These are phyloP conservation scores for Xerocomellus amylosporus DNA, from an alignment of 768 basidiomycete genomes.

Conservation along the genomic window DNA sequence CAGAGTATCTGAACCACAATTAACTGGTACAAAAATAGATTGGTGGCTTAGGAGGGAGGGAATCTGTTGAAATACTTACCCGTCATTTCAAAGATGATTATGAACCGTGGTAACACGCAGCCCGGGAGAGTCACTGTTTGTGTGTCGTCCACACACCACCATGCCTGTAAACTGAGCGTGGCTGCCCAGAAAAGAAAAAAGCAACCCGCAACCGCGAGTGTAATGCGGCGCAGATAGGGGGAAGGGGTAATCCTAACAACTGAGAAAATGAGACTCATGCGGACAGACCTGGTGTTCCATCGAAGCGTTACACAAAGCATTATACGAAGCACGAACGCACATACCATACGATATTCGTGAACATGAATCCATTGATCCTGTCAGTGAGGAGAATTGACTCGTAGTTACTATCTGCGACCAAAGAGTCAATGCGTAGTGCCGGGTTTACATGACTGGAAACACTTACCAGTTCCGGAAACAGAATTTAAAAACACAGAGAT, in stretches of 20 bases:
- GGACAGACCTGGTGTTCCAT: slow-evolving; percentile 14
- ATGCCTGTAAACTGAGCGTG: slow-evolving; percentile 4
- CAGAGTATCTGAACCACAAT: slow-evolving; percentile 1
- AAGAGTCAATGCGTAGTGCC: not conserved
- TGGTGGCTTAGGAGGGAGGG: too few species aligned
- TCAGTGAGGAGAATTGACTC: not conserved
- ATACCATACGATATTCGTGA: slow-evolving; percentile 11
- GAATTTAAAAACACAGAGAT: not conserved
- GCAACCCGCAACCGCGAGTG: not conserved
- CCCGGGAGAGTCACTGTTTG: not conserved
- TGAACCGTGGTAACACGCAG: not conserved
- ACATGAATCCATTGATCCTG: slow-evolving; percentile 8
- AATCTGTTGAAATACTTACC: not conserved
- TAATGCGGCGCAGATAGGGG: not conserved
- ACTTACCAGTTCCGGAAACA: not conserved
- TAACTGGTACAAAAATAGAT: not conserved
- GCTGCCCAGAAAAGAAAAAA: slow-evolving; percentile 3
- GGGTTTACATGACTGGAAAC: not conserved
- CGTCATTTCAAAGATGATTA: slow-evolving; percentile 3
- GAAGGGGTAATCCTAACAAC: slow-evolving; percentile 8
- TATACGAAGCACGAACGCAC: not conserved
- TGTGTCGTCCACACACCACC: slow-evolving; percentile 5
- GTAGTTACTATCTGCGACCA: not conserved
- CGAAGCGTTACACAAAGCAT: not conserved
- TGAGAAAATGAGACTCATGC: slow-evolving; percentile 16